Percentiles rank a stretch among this genome's conserved stretches.
Conservation (phyloP, 2,329 filamentous ascomycete species). For the Ilyonectria robusta region DNA sequence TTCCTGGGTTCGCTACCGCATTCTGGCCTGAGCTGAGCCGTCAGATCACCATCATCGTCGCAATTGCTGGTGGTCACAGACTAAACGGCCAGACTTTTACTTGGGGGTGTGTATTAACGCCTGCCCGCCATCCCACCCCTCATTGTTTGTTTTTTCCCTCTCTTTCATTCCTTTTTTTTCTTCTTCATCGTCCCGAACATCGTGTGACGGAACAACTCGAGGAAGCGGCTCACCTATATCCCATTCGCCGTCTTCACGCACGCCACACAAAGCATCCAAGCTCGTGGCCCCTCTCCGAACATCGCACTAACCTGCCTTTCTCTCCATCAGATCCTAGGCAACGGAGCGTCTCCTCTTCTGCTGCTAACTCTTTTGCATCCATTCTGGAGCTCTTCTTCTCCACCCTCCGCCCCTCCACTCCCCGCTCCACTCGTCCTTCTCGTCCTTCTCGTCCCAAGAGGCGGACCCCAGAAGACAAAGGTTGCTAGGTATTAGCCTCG, state of each 20-base stretch:
- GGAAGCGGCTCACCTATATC: constrained; percentile 22
- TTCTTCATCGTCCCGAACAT: constrained; percentile 4
- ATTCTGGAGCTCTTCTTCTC: constrained; percentile 29
- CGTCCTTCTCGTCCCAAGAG: neutral
- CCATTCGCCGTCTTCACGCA: constrained; percentile 14
- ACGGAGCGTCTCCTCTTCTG: constrained; percentile 14
- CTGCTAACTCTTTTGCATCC: constrained; percentile 30
- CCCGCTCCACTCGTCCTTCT: constrained; percentile 19
- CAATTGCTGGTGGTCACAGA: constrained; percentile 9
- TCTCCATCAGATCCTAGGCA: constrained; percentile 21
- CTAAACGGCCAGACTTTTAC: constrained; percentile 2
- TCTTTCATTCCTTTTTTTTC: neutral
- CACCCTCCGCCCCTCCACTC: constrained; percentile 24
- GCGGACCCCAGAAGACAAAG: constrained; percentile 6
- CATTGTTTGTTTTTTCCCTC: neutral
- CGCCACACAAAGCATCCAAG: constrained; percentile 22
- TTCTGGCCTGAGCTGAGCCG: constrained; percentile 5
- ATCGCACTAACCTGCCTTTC: constrained; percentile 21
- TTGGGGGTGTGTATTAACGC: neutral
- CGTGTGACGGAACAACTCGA: constrained; percentile 14
- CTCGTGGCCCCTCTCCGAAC: neutral
- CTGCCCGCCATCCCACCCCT: neutral
- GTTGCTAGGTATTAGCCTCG: constrained; percentile 16
- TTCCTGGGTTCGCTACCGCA: constrained; percentile 21
- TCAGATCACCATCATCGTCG: constrained; percentile 29